Evolutionary conservation across 108 stramenopile species (phyloP), one percentile per base, ranked within the genome.

Genomic region (Tribonema minus): DNA sequence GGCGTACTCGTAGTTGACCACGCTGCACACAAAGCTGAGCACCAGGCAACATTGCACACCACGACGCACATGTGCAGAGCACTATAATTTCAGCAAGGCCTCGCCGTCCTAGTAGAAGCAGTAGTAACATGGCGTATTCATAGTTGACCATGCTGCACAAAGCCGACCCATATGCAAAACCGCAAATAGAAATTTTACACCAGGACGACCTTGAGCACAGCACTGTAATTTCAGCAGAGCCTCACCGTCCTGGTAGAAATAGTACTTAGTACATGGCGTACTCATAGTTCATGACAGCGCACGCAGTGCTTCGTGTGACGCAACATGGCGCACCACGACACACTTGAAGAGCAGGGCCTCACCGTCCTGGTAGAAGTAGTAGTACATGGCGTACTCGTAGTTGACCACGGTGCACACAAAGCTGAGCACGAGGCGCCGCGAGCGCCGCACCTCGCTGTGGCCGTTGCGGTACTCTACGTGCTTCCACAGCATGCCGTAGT

Each of bases 131-230:
- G 5, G 40, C 40, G 12, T 27, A 67, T 37, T 89, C 90, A 71
- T 91, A 91, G 58, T 91, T 91, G 64, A 91, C 90, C 38, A 91
- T 89, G 37, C 89, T 89, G n/a, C 86, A 84, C n/a, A n/a, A n/a
- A n/a, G n/a, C n/a, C n/a, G n/a, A n/a, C n/a, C n/a, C 54, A 91
- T 88, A 30, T 74, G 85, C 5, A 63, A 72, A 67, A 91, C 74
- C 2, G 89, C 88, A 40, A 91, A 77, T n/a, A n/a, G n/a, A n/a
- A n/a, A n/a, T n/a, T n/a, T n/a, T n/a, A n/a, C n/a, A n/a, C n/a
- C n/a, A n/a, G n/a, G n/a, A n/a, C n/a, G n/a, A n/a, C n/a, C n/a
- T n/a, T n/a, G n/a, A n/a, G n/a, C n/a, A n/a, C n/a, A n/a, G n/a
- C n/a, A n/a, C n/a, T n/a, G n/a, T n/a, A n/a, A n/a, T n/a, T n/a